Base-by-base conservation (phyloP, 352 stramenopile species). In the Phytophthora sp. region DNA sequence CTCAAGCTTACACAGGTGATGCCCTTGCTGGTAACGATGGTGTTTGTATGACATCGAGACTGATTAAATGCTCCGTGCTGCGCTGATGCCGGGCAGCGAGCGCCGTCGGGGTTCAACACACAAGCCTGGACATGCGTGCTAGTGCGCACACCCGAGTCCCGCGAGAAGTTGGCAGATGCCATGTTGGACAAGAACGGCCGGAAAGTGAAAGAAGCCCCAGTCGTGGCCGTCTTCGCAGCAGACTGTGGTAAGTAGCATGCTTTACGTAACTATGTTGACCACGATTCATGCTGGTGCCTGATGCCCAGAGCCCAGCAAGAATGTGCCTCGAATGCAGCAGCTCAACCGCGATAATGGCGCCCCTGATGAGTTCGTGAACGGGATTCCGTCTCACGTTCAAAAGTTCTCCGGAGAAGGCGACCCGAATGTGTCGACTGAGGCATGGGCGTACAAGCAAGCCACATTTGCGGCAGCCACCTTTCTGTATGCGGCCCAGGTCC, bases 401-500 rank as follows among this genome's bases (percentile, higher is more conserved):
- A 57, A 86, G 2, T 89, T 87, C 38, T 77, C 80, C 1, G 77
- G 81, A 2, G 80, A 91, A 75, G 72, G 42, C 54, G 49, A 84
- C 82, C 10, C 72, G 15, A 75, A 74, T 24, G 82, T 83, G 30
- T 77, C 82, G 8, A 77, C 77, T 1, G 72, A 85, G 34, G 83
- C 83, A 21, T 94, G 84, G 83, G 75, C 82, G 8, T 90, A 79
- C 69, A 94, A 94, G 72, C 77, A 89, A 44, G 87, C 84, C 3
- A 72, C 69, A 15, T 76, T 92, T 31, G 86, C 82, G 2, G 86
- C 79, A 0, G 65, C 77, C 7, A 78, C 77, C 27, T 91, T 91
- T 55, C 27, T 92, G 44, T 75, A 82, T n/a, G 86, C 86, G 0
- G 79, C 84, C 0, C 67, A 89, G 41, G 70, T 74, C 4, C 74